A percentile compares a stretch with the other conserved stretches of the same genome.
phyloP scores from a whole-genome alignment of 306 rosid genomes.

The Quercus parvula region DNA sequence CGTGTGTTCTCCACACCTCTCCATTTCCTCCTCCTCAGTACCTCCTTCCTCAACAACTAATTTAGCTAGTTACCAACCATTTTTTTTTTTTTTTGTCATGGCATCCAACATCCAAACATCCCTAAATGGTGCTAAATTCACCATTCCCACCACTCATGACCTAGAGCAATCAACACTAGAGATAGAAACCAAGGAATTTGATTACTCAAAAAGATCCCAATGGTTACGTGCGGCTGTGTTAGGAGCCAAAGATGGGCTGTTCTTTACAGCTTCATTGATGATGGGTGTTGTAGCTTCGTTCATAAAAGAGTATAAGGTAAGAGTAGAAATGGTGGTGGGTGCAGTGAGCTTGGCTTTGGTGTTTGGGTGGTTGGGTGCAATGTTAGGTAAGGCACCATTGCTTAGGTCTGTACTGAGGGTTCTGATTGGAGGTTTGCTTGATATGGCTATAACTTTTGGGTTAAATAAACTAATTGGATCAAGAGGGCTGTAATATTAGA shows the following conservation, averaged over 20 bases:
- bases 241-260: constrained; percentile 92
- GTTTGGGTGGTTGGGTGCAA: constrained; percentile 81
- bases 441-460: constrained; percentile 82
- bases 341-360: constrained; percentile 70
- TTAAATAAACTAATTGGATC: constrained; percentile 68
- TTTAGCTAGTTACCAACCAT: no score
- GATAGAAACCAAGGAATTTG: no score
- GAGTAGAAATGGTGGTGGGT: constrained; percentile 53
- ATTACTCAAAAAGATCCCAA: constrained; percentile 57
- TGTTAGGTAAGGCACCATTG: constrained; percentile 62
- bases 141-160: no score
- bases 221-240: constrained; percentile 91
- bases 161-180: no score
- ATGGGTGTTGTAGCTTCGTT: constrained; percentile 91
- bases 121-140: no score
- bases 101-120: no score
- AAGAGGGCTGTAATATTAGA: no score
- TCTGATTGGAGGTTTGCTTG: constrained; percentile 87
- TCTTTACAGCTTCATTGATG: constrained; percentile 91
- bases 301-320: constrained; percentile 53
- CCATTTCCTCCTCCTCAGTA: no score
- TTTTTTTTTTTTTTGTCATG: no score
- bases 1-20: no score
- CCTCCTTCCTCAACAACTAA: no score
- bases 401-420: constrained; percentile 51